Conservation (phyloP, 169 alveolate genomes). For the Theileria annulata region DNA sequence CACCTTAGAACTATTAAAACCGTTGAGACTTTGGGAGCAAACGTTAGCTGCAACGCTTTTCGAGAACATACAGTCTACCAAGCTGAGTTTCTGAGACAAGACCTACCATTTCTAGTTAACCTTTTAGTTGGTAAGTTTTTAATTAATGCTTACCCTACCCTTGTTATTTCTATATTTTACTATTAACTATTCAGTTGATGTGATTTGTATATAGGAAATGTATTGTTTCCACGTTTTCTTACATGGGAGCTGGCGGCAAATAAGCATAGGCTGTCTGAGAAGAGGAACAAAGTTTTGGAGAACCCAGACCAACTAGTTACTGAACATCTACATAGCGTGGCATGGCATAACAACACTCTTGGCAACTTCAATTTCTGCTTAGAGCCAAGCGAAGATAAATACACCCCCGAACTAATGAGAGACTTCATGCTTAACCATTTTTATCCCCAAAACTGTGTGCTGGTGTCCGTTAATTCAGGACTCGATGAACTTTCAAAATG, state of each 20-base stretch:
- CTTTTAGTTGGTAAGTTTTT: constrained; percentile 61
- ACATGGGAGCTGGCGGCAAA: constrained; percentile 83
- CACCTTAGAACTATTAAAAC: constrained; percentile 84
- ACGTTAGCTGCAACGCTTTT: constrained; percentile 77
- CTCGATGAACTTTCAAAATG: constrained; percentile 82
- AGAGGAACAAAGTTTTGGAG: constrained; percentile 62
- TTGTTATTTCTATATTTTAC: neutral
- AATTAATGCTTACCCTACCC: neutral
- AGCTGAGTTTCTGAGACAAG: constrained; percentile 81
- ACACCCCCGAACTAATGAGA: constrained; percentile 80
- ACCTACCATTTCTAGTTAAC: constrained; percentile 80
- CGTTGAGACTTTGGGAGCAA: constrained; percentile 84
- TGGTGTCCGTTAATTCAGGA: constrained; percentile 83
- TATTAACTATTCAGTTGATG: neutral
- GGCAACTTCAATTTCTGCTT: constrained; percentile 74
- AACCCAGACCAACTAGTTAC: constrained; percentile 80
- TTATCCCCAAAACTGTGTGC: constrained; percentile 75
- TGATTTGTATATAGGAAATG: constrained; percentile 72
- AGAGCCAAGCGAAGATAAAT: constrained; percentile 71
- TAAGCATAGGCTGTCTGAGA: constrained; percentile 65
- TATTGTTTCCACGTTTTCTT: constrained; percentile 83
- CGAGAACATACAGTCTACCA: constrained; percentile 78
- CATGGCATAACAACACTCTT: constrained; percentile 87
- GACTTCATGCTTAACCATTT: constrained; percentile 83
- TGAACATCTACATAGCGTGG: constrained; percentile 83